A percentile compares a stretch with the other conserved stretches of the same genome.
Evolutionary conservation across 2,329 filamentous ascomycete genomes (phyloP).

Genomic region (Neoarthrinium moseri): DNA sequence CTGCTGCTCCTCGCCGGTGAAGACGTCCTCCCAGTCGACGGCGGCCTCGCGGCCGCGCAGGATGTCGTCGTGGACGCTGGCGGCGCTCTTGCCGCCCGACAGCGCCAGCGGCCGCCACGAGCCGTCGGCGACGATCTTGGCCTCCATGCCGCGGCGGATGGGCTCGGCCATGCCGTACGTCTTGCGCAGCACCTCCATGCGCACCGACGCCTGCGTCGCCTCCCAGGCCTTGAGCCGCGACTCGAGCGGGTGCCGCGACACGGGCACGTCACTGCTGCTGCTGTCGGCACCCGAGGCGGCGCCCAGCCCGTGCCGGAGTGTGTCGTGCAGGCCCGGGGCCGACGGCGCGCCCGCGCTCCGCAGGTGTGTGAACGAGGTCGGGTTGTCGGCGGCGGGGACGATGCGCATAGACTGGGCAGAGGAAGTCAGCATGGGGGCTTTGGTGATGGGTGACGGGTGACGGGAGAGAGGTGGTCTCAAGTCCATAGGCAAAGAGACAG

Average conservation of each 20-base stretch:
- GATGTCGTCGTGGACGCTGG: constrained; percentile 85
- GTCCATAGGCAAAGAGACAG: too few species aligned
- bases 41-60: constrained; percentile 74
- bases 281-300: constrained; percentile 1
- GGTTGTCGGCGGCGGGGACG: constrained; percentile 68
- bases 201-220: constrained; percentile 79
- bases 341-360: constrained; percentile 75
- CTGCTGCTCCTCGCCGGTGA: constrained; percentile 72
- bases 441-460: constrained; percentile 11
- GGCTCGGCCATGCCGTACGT: constrained; percentile 93
- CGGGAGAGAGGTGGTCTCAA: constrained; percentile 1
- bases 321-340: constrained; percentile 90
- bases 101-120: constrained; percentile 77
- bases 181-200: constrained; percentile 84
- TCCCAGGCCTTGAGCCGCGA: constrained; percentile 87
- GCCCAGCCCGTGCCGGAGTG: constrained; percentile 79
- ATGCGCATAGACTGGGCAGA: constrained; percentile 78
- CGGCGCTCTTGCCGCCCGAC: constrained; percentile 50
- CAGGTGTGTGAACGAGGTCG: constrained; percentile 61
- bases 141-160: constrained; percentile 89
- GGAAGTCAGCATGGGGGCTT: constrained; percentile 15
- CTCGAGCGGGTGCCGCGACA: constrained; percentile 85
- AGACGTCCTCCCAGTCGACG: constrained; percentile 93
- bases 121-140: constrained; percentile 79
- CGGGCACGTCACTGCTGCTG: constrained; percentile 41